Evolutionary conservation across 2,329 filamentous ascomycete species (phyloP).

Genomic region (Penicillium polonicum): DNA sequence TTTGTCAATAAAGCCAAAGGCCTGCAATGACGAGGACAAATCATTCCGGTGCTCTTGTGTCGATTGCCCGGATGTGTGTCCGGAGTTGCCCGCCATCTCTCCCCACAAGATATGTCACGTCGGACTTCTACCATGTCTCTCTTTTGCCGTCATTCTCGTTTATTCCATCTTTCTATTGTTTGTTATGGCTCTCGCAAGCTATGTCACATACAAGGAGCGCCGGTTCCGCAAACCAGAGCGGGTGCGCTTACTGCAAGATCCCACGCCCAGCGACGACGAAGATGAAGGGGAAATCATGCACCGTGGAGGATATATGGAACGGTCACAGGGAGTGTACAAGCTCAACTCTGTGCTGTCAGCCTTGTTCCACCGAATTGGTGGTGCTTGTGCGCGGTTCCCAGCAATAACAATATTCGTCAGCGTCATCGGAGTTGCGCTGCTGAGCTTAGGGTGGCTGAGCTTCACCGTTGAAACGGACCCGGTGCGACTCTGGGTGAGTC

Average conservation of each 20-base stretch:
- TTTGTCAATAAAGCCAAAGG: conserved; percentile 70
- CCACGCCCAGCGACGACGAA: conserved; percentile 82
- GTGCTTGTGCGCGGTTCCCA: conserved; percentile 78
- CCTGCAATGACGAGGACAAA: conserved; percentile 86
- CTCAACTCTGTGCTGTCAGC: conserved; percentile 80
- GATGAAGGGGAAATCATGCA: conserved; percentile 85
- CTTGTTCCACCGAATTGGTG: conserved; percentile 76
- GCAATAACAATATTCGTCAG: conserved; percentile 76
- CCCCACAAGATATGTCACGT: conserved; percentile 73
- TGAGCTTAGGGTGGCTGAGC: conserved; percentile 83
- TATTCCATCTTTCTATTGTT: conserved; percentile 76
- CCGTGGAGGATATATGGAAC: conserved; percentile 72
- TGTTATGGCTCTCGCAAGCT: conserved; percentile 66
- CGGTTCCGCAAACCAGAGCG: conserved; percentile 74
- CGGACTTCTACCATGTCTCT: conserved; percentile 85
- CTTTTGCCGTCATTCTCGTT: conserved; percentile 84
- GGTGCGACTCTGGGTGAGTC: conserved; percentile 94
- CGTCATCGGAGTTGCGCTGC: conserved; percentile 69
- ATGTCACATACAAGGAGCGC: conserved; percentile 73
- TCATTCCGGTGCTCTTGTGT: conserved; percentile 88
- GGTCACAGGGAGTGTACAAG: conserved; percentile 74
- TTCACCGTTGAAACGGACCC: conserved; percentile 91
- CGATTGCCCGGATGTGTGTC: conserved; percentile 85
- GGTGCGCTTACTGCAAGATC: conserved; percentile 81
- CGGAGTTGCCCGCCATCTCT: conserved; percentile 73